These are phyloP conservation scores for Spiraea crenata DNA, from an alignment of 331 rosid species.

Conservation along the genomic window DNA sequence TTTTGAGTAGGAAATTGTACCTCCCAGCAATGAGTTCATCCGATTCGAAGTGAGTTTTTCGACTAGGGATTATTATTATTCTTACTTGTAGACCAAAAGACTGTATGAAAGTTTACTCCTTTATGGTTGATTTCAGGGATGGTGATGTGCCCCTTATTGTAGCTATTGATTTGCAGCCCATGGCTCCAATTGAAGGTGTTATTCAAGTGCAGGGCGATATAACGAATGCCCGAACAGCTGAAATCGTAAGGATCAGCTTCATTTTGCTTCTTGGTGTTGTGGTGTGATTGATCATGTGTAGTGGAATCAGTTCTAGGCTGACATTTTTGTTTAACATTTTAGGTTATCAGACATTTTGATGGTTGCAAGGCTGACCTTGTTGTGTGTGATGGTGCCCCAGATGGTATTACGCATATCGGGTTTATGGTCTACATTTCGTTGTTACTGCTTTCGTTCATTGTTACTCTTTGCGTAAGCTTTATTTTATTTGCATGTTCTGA, in stretches of 20 bases:
- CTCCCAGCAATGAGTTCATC: slow-evolving; percentile 80
- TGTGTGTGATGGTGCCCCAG: slow-evolving; percentile 99
- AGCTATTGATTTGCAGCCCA: slow-evolving; percentile 98
- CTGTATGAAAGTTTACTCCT: slow-evolving; percentile 24
- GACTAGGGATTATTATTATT: background rate
- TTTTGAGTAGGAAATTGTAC: slow-evolving; percentile 78
- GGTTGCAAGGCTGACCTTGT: slow-evolving; percentile 99
- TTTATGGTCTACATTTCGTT: background rate
- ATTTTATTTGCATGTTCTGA: slow-evolving; percentile 8
- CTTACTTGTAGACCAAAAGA: background rate
- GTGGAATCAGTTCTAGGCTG: background rate
- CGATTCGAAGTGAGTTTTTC: slow-evolving; percentile 50
- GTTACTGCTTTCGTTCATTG: background rate
- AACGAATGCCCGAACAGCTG: slow-evolving; percentile 94
- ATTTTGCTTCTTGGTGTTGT: background rate
- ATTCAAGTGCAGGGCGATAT: slow-evolving; percentile 99
- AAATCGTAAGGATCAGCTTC: slow-evolving; percentile 51
- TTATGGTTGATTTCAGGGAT: slow-evolving; percentile 55
- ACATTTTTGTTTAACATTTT: background rate
- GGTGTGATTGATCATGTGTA: background rate
- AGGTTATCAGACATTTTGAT: slow-evolving; percentile 96
- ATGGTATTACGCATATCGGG: slow-evolving; percentile 49
- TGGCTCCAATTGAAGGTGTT: slow-evolving; percentile 99
- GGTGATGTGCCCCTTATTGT: slow-evolving; percentile 83
- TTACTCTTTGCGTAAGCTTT: background rate